Evolutionary conservation across 2,329 filamentous ascomycete species (phyloP).

Genomic region (Aulographum hederae): DNA sequence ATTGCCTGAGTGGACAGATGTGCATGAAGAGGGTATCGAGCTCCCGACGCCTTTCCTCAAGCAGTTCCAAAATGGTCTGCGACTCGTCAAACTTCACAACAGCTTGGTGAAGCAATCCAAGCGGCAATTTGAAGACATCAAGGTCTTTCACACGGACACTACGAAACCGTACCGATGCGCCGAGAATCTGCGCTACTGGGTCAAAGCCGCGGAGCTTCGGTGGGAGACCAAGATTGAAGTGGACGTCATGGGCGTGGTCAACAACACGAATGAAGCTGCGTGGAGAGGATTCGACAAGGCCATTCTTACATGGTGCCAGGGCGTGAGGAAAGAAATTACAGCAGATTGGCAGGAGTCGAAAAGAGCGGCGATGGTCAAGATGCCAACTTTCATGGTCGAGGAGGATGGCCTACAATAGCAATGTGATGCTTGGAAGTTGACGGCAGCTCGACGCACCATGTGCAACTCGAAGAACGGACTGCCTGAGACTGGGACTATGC

Average conservation of each 20-base stretch:
- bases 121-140: slow-evolving; percentile 76
- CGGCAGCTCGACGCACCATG: too few relatives aligned
- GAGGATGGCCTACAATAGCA: too few relatives aligned
- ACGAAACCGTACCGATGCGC: slow-evolving; percentile 85
- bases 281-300: slow-evolving; percentile 76
- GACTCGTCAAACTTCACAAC: slow-evolving; percentile 79
- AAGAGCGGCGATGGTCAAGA: slow-evolving; percentile 12
- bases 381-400: slow-evolving; percentile 20
- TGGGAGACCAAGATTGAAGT: slow-evolving; percentile 76
- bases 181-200: slow-evolving; percentile 90
- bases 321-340: slow-evolving; percentile 67
- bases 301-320: slow-evolving; percentile 65
- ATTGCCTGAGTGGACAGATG: slow-evolving; percentile 14
- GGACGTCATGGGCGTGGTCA: slow-evolving; percentile 74
- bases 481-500: too few relatives aligned
- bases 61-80: slow-evolving; percentile 58
- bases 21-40: slow-evolving; percentile 34
- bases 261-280: slow-evolving; percentile 31
- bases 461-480: too few relatives aligned
- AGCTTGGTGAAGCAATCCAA: slow-evolving; percentile 68
- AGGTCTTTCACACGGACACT: slow-evolving; percentile 77
- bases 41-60: slow-evolving; percentile 56
- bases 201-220: slow-evolving; percentile 83
- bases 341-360: slow-evolving; percentile 43
- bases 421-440: not conserved